Base-by-base conservation (phyloP, 1,284 basidiomycete genomes). In the Pseudomicrostroma phylloplanum region DNA sequence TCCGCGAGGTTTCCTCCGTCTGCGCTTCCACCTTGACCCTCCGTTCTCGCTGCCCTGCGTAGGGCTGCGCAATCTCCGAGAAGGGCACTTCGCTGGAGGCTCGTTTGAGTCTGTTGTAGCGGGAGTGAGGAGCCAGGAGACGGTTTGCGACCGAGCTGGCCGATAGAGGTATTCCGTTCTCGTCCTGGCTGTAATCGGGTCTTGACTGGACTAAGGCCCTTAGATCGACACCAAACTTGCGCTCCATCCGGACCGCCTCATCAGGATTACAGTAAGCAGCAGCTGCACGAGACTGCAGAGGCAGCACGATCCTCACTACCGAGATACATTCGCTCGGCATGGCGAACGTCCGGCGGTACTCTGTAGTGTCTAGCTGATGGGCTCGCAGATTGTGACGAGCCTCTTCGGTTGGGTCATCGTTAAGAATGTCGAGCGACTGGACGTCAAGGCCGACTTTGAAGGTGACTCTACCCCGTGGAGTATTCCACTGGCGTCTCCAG, bases 341-440 rank as follows among this genome's bases (percentile, higher is more conserved):
- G 13, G 13, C 17, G 26, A 19, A 54, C 21, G 21, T 8, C 51
- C 23, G 13, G 6, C 13, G 2, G 51, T 54, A 54, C 51, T 26
- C 25, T 25, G n/a, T 26, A 2, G 13, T 2, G 6, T 15, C 13
- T 7, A 54, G 6, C 51, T 25, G 15, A 26, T 54, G 51, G 6
- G 51, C 51, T 17, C 13, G 21, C 21, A 54, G 51, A 13, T 54
- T 54, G 21, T 54, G 51, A 13, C 51, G 15, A 2, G 51, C 51
- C 13, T 54, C 51, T 54, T 21, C 51, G 13, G 8, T 54, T 25
- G 51, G 51, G 51, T 54, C 51, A 13, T 25, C 15, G 13, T 54
- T 54, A 19, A 54, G 51, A 7, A 11, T 15, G 15, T 19, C 21
- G 25, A 26, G 21, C 19, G 19, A 19, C 7, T 54, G 51, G 13